Percentiles rank a stretch among this genome's conserved stretches.
phyloP scores from a whole-genome alignment of 2,329 filamentous ascomycete species.

The Penicillium hesseltinei region DNA sequence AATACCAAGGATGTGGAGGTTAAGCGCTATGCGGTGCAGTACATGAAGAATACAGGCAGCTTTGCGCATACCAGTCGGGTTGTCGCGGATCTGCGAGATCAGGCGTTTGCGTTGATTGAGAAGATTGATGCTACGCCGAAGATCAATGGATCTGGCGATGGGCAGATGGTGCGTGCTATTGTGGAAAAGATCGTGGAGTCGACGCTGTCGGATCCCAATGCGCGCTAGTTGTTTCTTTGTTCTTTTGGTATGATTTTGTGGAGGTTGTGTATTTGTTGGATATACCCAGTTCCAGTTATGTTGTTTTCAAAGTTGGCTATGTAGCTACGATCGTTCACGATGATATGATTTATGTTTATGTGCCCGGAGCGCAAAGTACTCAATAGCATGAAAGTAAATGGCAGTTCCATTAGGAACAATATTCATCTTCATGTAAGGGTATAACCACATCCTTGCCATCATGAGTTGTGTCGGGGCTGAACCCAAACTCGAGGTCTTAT shows the following conservation, averaged over 20 bases:
- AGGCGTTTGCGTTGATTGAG: constrained; percentile 62
- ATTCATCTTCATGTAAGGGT: constrained; percentile 4
- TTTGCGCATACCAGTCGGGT: constrained; percentile 81
- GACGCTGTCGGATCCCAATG: constrained; percentile 31
- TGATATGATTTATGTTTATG: constrained; percentile 6
- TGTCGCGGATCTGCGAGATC: constrained; percentile 60
- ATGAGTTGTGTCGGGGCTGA: constrained; percentile 7
- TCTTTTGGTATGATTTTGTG: background rate
- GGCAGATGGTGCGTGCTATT: constrained; percentile 62
- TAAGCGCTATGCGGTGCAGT: constrained; percentile 83
- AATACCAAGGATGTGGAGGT: constrained; percentile 83
- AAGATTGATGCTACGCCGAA: constrained; percentile 56
- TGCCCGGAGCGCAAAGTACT: background rate
- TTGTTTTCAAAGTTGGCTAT: background rate
- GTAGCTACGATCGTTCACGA: constrained; percentile 10
- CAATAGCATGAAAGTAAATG: background rate
- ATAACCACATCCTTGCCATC: constrained; percentile 8
- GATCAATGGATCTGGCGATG: constrained; percentile 52
- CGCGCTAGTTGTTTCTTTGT: background rate
- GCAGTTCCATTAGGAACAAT: background rate
- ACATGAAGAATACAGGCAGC: constrained; percentile 87
- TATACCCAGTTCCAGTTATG: constrained; percentile 21
- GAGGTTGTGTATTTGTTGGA: constrained; percentile 2
- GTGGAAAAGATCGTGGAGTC: constrained; percentile 62
- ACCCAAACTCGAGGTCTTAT: background rate